phyloP scores from a whole-genome alignment of 176 grass and related monocot genomes.

The Raddia guianensis region DNA sequence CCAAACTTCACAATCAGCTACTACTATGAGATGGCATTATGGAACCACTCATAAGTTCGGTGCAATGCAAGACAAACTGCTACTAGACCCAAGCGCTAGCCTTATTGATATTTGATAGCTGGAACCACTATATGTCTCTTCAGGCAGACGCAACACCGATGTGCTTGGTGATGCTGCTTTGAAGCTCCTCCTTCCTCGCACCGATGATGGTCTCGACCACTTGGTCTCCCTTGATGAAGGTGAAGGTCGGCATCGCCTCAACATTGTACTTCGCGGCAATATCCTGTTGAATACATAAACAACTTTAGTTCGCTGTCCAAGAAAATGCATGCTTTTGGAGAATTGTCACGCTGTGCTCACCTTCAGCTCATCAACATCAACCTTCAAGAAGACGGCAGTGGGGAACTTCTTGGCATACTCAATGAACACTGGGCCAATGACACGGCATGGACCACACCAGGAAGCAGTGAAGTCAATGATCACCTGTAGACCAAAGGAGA shows the following conservation, averaged over 20 bases:
- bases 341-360: conserved; percentile 14
- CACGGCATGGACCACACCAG: conserved; percentile 78
- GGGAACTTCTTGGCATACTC: conserved; percentile 59
- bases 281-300: conserved; percentile 31
- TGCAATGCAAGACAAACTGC: conserved; percentile 15
- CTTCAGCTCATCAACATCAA: conserved; percentile 79
- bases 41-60: neutral
- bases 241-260: conserved; percentile 73
- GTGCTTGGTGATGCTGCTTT: conserved; percentile 22
- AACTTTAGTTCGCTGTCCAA: neutral
- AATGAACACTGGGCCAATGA: conserved; percentile 53
- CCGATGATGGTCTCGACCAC: conserved; percentile 45
- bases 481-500: conserved; percentile 40
- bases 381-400: conserved; percentile 60
- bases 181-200: conserved; percentile 55
- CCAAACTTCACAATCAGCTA: neutral
- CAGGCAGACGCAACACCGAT: neutral
- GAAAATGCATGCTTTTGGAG: neutral
- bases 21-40: too few relatives aligned
- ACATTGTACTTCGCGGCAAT: conserved; percentile 37
- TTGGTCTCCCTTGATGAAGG: conserved; percentile 46
- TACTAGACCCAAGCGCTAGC: neutral
- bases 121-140: neutral
- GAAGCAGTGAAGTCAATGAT: conserved; percentile 80
- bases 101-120: conserved; percentile 16